phyloP scores from a whole-genome alignment of 257 asterid species.

The Gentiana macrophylla region DNA sequence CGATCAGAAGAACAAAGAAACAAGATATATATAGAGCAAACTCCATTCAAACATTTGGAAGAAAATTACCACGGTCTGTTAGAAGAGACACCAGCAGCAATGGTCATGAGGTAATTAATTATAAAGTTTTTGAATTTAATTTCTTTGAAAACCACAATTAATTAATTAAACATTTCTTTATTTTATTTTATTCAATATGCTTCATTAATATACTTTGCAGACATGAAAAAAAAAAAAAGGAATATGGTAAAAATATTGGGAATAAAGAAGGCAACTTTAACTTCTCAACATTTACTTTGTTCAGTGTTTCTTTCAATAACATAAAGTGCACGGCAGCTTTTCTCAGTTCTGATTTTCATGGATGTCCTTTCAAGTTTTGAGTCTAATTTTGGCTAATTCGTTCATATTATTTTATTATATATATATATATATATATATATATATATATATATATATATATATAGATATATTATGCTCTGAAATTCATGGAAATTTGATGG shows the following conservation, averaged over 20 bases:
- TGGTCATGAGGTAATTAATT: slow-evolving; percentile 62
- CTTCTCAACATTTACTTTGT: background rate
- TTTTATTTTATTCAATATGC: background rate
- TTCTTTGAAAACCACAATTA: too few species aligned
- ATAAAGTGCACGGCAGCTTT: slow-evolving; percentile 8
- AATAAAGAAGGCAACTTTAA: slow-evolving; percentile 1
- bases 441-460: too few species aligned
- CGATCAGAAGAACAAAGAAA: slow-evolving; percentile 68
- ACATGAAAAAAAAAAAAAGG: slow-evolving; percentile 5
- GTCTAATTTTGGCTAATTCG: too few species aligned
- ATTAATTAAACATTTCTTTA: background rate
- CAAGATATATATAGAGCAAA: slow-evolving; percentile 59
- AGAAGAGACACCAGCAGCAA: slow-evolving; percentile 59
- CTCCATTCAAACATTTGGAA: slow-evolving; percentile 40
- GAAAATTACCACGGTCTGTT: slow-evolving; percentile 35
- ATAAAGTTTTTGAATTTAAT: too few species aligned
- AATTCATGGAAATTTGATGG: too few species aligned
- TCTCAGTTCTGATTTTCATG: slow-evolving; percentile 15
- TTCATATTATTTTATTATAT: too few species aligned
- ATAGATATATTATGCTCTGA: too few species aligned
- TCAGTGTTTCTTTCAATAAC: background rate
- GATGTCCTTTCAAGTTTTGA: background rate
- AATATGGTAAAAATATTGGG: slow-evolving; percentile 6
- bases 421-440: too few species aligned
- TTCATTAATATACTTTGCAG: background rate